A percentile compares a stretch with the other conserved stretches of the same genome.
Evolutionary conservation across 345 rosid species (phyloP).

Genomic region (Viola odorata): DNA sequence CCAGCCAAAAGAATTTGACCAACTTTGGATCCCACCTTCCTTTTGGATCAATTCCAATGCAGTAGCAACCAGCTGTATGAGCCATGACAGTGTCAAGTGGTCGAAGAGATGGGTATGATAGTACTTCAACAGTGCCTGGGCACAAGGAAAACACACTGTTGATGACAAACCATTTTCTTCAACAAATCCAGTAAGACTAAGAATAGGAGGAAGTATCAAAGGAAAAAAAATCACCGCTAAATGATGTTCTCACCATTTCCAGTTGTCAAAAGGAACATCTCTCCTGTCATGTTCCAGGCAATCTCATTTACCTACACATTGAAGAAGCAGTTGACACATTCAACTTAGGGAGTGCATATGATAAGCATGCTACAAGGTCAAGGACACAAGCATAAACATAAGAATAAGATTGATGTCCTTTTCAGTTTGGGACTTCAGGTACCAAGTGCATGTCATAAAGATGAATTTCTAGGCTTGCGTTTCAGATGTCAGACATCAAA

Average conservation of each 20-base stretch:
- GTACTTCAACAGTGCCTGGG: slow-evolving; percentile 91
- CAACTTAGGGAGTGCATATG: not conserved
- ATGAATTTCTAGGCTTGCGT: too few relatives aligned
- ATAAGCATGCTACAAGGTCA: too few relatives aligned
- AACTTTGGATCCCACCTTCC: slow-evolving; percentile 54
- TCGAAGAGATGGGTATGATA: slow-evolving; percentile 71
- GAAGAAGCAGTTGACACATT: not conserved
- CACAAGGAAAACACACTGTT: not conserved
- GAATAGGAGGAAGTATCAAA: not conserved
- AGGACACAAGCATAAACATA: too few relatives aligned
- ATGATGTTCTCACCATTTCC: slow-evolving; percentile 66
- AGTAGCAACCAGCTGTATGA: slow-evolving; percentile 97
- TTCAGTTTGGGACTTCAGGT: too few relatives aligned
- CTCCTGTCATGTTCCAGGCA: slow-evolving; percentile 96
- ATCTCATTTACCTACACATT: slow-evolving; percentile 78
- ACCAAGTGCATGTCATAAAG: too few relatives aligned
- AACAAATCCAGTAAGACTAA: not conserved
- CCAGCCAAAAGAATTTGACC: slow-evolving; percentile 2
- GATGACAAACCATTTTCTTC: not conserved
- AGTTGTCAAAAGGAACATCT: slow-evolving; percentile 88
- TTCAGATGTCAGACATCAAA: too few relatives aligned
- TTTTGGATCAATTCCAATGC: slow-evolving; percentile 93
- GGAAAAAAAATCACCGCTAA: slow-evolving; percentile 4
- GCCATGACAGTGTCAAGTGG: slow-evolving; percentile 80
- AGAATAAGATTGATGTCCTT: too few relatives aligned